phyloP scores from a whole-genome alignment of 1,284 basidiomycete species.

The Phylloboletellus chloephorus region DNA sequence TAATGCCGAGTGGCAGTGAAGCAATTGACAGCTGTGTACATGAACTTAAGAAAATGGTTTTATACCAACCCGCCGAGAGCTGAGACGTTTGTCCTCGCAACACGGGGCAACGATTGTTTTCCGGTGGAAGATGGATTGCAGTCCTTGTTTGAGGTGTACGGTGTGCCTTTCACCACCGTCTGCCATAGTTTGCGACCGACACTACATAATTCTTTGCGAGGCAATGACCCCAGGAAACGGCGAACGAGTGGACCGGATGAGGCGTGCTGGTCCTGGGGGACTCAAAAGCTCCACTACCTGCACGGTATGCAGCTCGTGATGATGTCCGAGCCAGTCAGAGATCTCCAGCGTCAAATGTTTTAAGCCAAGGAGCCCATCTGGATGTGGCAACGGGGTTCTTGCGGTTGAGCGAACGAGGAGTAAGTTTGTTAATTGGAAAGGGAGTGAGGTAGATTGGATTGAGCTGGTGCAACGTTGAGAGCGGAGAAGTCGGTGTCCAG shows the following conservation, averaged over 20 bases:
- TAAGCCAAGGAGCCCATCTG: conserved; percentile 34
- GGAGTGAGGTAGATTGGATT: conserved; percentile 21
- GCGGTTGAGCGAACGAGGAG: conserved; percentile 17
- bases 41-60: no score
- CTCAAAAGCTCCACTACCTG: conserved; percentile 35
- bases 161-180: conserved; percentile 46
- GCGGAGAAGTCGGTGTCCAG: conserved; percentile 23
- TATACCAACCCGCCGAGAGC: conserved; percentile 12
- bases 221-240: conserved; percentile 40
- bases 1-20: no score
- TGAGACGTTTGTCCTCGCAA: conserved; percentile 10
- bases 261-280: conserved; percentile 20
- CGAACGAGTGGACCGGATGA: conserved; percentile 36
- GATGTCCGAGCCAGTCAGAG: conserved; percentile 33
- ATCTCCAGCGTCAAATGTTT: conserved; percentile 39
- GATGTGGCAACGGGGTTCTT: conserved; percentile 15
- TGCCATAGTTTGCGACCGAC: conserved; percentile 70
- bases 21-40: no score
- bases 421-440: conserved; percentile 20
- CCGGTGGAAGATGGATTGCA: conserved; percentile 33
- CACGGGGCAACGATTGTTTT: conserved; percentile 9
- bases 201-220: conserved; percentile 42
- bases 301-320: conserved; percentile 31
- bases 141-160: conserved; percentile 73
- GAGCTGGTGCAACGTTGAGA: conserved; percentile 19